Evolutionary conservation across 2,329 filamentous ascomycete genomes (phyloP).

Genomic region (Thelonectria rubi): DNA sequence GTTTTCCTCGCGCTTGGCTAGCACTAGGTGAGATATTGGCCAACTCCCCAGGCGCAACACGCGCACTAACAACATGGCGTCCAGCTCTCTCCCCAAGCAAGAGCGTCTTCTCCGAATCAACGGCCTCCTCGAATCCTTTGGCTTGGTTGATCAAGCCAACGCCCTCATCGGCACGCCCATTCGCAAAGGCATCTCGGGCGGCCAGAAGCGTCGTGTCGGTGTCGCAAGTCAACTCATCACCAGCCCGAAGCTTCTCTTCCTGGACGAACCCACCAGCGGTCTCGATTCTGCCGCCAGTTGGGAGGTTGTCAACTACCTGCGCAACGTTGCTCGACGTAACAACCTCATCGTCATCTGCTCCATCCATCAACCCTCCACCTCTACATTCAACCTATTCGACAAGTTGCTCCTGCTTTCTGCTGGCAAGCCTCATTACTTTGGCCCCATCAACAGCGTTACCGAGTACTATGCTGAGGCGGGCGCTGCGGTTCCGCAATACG

Average conservation of each 20-base stretch:
- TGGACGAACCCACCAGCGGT: conserved; percentile 86
- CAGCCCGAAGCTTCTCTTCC: conserved; percentile 79
- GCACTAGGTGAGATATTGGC: conserved; percentile 53
- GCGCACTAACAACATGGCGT: neutral
- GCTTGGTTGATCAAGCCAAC: conserved; percentile 73
- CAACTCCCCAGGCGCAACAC: no score
- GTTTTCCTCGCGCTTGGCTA: conserved; percentile 78
- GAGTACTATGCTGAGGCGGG: conserved; percentile 71
- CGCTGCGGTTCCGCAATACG: conserved; percentile 71
- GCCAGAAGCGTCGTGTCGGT: conserved; percentile 83
- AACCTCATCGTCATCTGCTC: conserved; percentile 81
- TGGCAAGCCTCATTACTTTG: conserved; percentile 78
- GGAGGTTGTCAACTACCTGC: conserved; percentile 80
- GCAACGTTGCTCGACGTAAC: conserved; percentile 70
- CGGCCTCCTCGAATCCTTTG: conserved; percentile 75
- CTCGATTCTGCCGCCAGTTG: conserved; percentile 80
- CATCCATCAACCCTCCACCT: conserved; percentile 86
- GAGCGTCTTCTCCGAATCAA: conserved; percentile 72
- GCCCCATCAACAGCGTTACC: conserved; percentile 65
- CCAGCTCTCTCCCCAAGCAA: conserved; percentile 52
- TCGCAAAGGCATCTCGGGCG: conserved; percentile 83
- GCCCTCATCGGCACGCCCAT: conserved; percentile 84
- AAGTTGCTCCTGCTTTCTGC: conserved; percentile 77
- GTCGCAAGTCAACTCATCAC: conserved; percentile 86
- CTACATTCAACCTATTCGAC: conserved; percentile 83